Evolutionary conservation across 2,329 filamentous ascomycete genomes (phyloP).

Genomic region (Alternaria sp.): DNA sequence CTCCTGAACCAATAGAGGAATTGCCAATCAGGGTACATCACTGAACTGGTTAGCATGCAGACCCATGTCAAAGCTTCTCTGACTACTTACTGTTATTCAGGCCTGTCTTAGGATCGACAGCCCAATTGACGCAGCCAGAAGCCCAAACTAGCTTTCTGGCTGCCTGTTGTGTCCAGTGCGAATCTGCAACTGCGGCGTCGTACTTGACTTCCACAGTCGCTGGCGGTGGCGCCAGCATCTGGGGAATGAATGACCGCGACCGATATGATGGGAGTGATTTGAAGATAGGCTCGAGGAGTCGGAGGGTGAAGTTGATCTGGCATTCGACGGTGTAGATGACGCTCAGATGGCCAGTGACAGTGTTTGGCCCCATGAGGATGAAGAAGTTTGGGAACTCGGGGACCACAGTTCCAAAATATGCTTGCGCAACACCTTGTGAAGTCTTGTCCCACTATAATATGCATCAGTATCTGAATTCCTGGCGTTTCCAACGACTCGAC

Average conservation of each 20-base stretch:
- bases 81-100: conserved; percentile 53
- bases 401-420: conserved; percentile 61
- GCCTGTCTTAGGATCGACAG: conserved; percentile 56
- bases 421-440: conserved; percentile 49
- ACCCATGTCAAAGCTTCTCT: background rate
- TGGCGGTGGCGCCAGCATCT: conserved; percentile 27
- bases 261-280: conserved; percentile 38
- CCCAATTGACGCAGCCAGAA: conserved; percentile 63
- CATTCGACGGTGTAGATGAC: conserved; percentile 62
- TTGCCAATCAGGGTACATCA: conserved; percentile 63
- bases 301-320: conserved; percentile 59
- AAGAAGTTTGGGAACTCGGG: conserved; percentile 43
- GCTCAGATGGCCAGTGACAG: conserved; percentile 59
- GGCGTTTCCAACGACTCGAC: background rate
- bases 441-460: conserved; percentile 49
- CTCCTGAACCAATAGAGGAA: conserved; percentile 60
- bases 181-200: conserved; percentile 49
- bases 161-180: conserved; percentile 52
- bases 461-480: conserved; percentile 1
- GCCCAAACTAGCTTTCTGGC: conserved; percentile 59
- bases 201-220: conserved; percentile 49
- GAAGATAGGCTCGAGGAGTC: conserved; percentile 55
- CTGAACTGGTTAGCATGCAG: conserved; percentile 5
- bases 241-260: conserved; percentile 31
- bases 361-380: conserved; percentile 47